Evolutionary conservation across 371 early-diverging fungal species (phyloP).

Genomic region (Umbelopsis sp.): DNA sequence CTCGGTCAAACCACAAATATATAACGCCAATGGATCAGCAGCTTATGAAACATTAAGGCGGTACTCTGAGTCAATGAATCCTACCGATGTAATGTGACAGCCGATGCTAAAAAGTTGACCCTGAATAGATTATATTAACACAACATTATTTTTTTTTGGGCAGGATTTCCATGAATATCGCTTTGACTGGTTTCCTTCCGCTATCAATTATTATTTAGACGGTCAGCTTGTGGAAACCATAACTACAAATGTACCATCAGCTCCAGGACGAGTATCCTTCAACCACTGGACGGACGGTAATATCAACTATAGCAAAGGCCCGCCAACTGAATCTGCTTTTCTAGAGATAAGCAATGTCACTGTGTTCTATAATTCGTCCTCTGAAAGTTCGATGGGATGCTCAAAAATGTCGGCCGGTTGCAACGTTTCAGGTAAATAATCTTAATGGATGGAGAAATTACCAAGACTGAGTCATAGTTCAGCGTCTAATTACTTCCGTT

Average conservation of each 20-base stretch:
- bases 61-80: conserved; percentile 24
- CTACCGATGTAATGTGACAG: conserved; percentile 29
- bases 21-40: conserved; percentile 36
- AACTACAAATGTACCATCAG: conserved; percentile 36
- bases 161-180: conserved; percentile 51
- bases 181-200: conserved; percentile 45
- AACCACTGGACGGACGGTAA: conserved; percentile 57
- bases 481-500: background rate
- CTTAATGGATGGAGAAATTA: background rate
- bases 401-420: conserved; percentile 25
- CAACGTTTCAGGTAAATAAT: conserved; percentile 27
- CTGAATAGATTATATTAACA: conserved; percentile 27
- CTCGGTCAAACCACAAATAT: conserved; percentile 47
- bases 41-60: conserved; percentile 21
- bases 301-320: conserved; percentile 40
- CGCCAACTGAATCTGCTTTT: conserved; percentile 30
- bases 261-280: conserved; percentile 40
- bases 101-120: conserved; percentile 24
- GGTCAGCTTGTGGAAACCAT: conserved; percentile 28
- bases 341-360: conserved; percentile 39
- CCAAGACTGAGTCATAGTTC: background rate
- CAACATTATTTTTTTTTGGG: background rate
- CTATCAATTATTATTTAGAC: conserved; percentile 42
- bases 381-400: conserved; percentile 16
- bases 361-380: conserved; percentile 48